Evolutionary conservation across 805 yeast species (phyloP).

Genomic region (Yarrowia alimentaria): DNA sequence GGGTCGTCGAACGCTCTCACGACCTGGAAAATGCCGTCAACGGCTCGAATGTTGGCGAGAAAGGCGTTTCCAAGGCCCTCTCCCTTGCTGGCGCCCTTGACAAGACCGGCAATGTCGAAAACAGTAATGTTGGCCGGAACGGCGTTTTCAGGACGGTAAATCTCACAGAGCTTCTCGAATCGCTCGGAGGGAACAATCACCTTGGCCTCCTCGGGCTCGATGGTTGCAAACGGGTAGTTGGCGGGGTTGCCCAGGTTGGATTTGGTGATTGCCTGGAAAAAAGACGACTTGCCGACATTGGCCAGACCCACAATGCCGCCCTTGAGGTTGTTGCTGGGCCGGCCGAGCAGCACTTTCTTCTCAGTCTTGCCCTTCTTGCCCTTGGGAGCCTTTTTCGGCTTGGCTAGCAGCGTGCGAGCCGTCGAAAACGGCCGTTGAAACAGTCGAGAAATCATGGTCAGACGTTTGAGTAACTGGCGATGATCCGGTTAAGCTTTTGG

Average conservation of each 20-base stretch:
- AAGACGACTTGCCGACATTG: slow-evolving; percentile 61
- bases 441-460: neutral
- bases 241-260: slow-evolving; percentile 64
- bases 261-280: slow-evolving; percentile 59
- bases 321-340: slow-evolving; percentile 61
- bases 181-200: slow-evolving; percentile 53
- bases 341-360: slow-evolving; percentile 52
- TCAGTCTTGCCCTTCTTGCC: slow-evolving; percentile 17
- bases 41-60: slow-evolving; percentile 64
- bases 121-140: slow-evolving; percentile 58
- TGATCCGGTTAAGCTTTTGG: too few species aligned
- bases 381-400: neutral
- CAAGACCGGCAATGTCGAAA: slow-evolving; percentile 69
- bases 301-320: slow-evolving; percentile 62
- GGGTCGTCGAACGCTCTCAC: slow-evolving; percentile 63
- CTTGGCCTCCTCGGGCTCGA: slow-evolving; percentile 67
- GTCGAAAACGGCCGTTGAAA: too few species aligned
- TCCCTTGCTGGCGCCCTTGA: slow-evolving; percentile 61
- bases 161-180: slow-evolving; percentile 48
- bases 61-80: slow-evolving; percentile 76
- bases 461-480: too few species aligned
- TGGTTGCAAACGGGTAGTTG: slow-evolving; percentile 72
- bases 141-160: slow-evolving; percentile 50
- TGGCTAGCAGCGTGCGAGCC: too few species aligned
- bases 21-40: slow-evolving; percentile 68